phyloP scores from a whole-genome alignment of 306 rosid species.

The Rosa persica region DNA sequence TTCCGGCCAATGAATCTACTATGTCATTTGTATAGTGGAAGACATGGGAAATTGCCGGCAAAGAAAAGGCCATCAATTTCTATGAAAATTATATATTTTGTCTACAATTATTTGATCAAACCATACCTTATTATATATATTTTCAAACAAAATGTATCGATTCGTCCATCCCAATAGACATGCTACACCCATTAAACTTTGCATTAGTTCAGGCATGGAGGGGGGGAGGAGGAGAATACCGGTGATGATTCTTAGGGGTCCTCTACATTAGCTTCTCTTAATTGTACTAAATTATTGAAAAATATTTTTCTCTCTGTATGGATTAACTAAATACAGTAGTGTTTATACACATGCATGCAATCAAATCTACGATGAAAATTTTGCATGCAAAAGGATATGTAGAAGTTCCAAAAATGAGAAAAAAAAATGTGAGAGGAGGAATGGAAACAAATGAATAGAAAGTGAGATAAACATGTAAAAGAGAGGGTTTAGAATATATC shows the following conservation, averaged over 20 bases:
- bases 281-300: neutral
- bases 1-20: neutral
- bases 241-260: neutral
- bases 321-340: neutral
- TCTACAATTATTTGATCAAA: neutral
- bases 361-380: too few species aligned
- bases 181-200: neutral
- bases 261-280: neutral
- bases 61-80: neutral
- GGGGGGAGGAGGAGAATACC: too few species aligned
- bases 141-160: neutral
- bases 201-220: slow-evolving; percentile 5
- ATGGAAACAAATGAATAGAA: too few species aligned
- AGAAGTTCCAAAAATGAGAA: too few species aligned
- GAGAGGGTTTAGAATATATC: too few species aligned
- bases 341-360: neutral
- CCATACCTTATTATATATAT: too few species aligned
- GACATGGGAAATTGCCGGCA: neutral
- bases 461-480: too few species aligned
- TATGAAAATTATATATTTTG: neutral
- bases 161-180: neutral
- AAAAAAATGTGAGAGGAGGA: too few species aligned
- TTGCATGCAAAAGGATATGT: too few species aligned
- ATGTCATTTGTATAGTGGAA: neutral
- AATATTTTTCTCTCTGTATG: neutral